Percentiles rank a stretch among this genome's conserved stretches.
These are phyloP conservation scores for Lyophyllum shimeji DNA, from an alignment of 768 basidiomycete genomes.

Conservation along the genomic window DNA sequence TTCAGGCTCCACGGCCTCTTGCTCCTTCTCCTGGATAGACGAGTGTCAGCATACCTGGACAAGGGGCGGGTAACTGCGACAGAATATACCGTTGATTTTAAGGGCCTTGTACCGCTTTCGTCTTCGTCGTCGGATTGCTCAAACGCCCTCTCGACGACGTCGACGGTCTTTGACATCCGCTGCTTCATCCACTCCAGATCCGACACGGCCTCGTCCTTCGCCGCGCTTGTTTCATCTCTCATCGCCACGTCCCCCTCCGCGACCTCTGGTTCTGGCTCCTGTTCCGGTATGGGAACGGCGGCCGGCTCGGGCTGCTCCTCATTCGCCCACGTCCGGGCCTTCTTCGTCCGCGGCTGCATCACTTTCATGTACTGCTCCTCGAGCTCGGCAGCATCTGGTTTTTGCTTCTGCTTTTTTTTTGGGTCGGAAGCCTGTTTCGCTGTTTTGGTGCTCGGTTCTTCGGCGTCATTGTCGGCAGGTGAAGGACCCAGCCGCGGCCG, in stretches of 20 bases:
- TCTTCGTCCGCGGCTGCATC: conserved; percentile 64
- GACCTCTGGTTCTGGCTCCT: not conserved
- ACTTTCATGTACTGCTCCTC: conserved; percentile 72
- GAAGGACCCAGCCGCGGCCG: conserved; percentile 50
- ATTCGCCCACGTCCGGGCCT: conserved; percentile 68
- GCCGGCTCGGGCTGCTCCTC: conserved; percentile 27
- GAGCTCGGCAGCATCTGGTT: conserved; percentile 44
- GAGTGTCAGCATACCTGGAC: not conserved
- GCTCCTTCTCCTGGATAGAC: conserved; percentile 9
- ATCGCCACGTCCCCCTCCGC: not conserved
- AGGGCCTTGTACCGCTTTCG: not conserved
- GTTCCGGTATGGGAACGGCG: conserved; percentile 8
- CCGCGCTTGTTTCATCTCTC: not conserved
- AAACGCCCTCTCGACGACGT: conserved; percentile 46
- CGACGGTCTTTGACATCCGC: conserved; percentile 53
- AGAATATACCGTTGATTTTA: too few species aligned
- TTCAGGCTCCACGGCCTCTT: conserved; percentile 12
- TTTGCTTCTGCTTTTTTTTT: conserved; percentile 24
- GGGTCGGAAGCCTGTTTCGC: conserved; percentile 14
- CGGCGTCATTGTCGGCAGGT: conserved; percentile 18
- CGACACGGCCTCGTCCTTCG: conserved; percentile 34
- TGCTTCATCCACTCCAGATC: conserved; percentile 78
- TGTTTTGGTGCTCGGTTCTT: not conserved
- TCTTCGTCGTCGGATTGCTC: conserved; percentile 64
- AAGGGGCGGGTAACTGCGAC: not conserved